Evolutionary conservation across 1,139 yeast species (phyloP), one percentile per base, ranked within the genome.

Genomic region (Candida buenavistaensis): DNA sequence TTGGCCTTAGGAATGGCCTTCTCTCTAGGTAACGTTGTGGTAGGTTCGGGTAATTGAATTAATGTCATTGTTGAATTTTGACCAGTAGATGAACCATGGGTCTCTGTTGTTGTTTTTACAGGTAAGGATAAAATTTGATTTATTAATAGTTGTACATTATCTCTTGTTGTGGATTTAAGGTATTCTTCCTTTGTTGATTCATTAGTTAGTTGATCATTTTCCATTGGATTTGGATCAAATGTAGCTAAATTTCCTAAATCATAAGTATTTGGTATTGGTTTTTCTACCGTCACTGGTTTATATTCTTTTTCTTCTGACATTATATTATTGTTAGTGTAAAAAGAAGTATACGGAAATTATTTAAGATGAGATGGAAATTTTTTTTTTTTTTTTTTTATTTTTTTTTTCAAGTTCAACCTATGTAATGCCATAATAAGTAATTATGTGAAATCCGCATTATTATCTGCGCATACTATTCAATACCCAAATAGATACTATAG

Each of bases 1-100:
- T 87, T 92, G 39, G 87, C 80, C 65, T 89, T 89, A 38, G 98
- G 99, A 50, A 94, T 65, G 24, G 96, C 82, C 68, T 92, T 92
- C 62, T 92, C 99, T 70, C 99, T 79, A 37, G 99, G 99, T 47
- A 92, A 72, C 39, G 67, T 74, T 16, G 95, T 84, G 19, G 75
- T 64, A 14, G 97, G 95, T 36, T 80, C 92, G 14, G 98, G 98
- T 40, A 92, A 72, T 51, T 78, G 82, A 38, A 92, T 79, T 46
- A 92, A 74, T 5, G 96, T 83, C 77, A 90, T 80, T 38, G 87
- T 75, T 10, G 92, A 75, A 53, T 77, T 80, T 54, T 83, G 85
- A 1, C 78, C 79, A 12, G 81, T 75, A 14, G 81, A 69, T 33
- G 73, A 62, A 14, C 78, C 75, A 19, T 75, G 75, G 25, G 88